Percentiles rank a stretch among this genome's conserved stretches.
Conservation (phyloP, 495 filamentous ascomycete genomes). For the Extremus antarcticus region DNA sequence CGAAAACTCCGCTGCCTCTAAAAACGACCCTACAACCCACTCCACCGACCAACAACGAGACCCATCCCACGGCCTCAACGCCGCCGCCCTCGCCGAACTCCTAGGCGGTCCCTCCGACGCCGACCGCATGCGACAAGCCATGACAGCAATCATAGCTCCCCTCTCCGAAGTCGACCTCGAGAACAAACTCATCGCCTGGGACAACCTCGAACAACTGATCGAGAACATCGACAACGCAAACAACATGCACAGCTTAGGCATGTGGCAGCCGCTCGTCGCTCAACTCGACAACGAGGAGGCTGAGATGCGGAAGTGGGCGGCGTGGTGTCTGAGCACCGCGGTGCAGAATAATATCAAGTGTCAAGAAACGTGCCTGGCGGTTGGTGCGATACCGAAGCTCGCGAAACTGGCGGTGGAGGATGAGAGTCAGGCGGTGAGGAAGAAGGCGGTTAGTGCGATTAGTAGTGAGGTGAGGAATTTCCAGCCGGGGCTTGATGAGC, state of each 20-base stretch:
- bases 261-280: constrained; percentile 70
- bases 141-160: constrained; percentile 55
- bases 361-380: constrained; percentile 65
- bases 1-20: constrained; percentile 53
- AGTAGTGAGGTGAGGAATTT: constrained; percentile 77
- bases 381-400: constrained; percentile 60
- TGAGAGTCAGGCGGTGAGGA: constrained; percentile 52
- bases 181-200: constrained; percentile 77
- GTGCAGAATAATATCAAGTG: constrained; percentile 87
- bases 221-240: constrained; percentile 93
- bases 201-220: constrained; percentile 90
- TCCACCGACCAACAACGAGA: constrained; percentile 31
- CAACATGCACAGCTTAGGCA: constrained; percentile 61
- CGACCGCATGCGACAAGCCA: constrained; percentile 75
- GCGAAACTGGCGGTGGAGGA: constrained; percentile 53
- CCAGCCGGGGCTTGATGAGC: constrained; percentile 57
- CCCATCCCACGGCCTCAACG: constrained; percentile 43
- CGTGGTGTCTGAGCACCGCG: constrained; percentile 87
- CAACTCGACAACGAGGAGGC: constrained; percentile 55
- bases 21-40: constrained; percentile 26
- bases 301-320: constrained; percentile 68
- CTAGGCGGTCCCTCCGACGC: constrained; percentile 77
- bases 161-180: constrained; percentile 49
- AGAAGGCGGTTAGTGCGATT: constrained; percentile 80
- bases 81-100: constrained; percentile 57